These are phyloP conservation scores for Elaphomyces granulatus DNA, from an alignment of 495 filamentous ascomycete genomes.

Conservation along the genomic window DNA sequence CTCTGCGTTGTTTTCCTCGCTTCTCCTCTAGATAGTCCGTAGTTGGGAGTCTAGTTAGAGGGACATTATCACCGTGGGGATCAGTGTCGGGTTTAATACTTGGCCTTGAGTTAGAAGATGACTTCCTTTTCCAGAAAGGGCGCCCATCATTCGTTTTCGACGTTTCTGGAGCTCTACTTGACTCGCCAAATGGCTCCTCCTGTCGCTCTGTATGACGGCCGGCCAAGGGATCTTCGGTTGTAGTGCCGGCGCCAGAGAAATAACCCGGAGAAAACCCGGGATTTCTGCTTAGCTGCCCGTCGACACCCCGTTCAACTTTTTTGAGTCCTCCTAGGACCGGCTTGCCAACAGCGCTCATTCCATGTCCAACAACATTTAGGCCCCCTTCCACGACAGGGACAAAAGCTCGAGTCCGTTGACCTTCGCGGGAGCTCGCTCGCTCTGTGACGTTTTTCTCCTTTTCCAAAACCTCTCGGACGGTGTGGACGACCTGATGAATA, in stretches of 20 bases:
- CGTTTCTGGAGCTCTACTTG: not conserved
- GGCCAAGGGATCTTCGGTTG: not conserved
- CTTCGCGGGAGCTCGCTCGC: conserved; percentile 4
- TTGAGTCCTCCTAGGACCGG: conserved; percentile 37
- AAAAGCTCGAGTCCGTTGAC: conserved; percentile 6
- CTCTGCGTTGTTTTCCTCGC: conserved; percentile 12
- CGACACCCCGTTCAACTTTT: conserved; percentile 28
- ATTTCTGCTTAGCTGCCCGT: conserved; percentile 37
- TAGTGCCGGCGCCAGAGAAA: not conserved
- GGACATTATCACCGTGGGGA: conserved; percentile 18
- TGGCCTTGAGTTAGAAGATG: conserved; percentile 21
- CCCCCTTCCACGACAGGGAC: conserved; percentile 26
- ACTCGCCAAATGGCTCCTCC: not conserved
- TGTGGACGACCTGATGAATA: conserved; percentile 65
- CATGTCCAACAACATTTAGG: conserved; percentile 39
- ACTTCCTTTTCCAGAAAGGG: conserved; percentile 31
- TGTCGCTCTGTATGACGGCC: not conserved
- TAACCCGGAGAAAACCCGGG: conserved; percentile 30
- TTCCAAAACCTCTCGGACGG: conserved; percentile 49
- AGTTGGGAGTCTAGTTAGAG: conserved; percentile 22
- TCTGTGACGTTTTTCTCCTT: conserved; percentile 25
- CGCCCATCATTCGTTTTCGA: conserved; percentile 4
- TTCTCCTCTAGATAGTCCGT: not conserved
- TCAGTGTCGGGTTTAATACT: conserved; percentile 14
- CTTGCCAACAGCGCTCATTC: conserved; percentile 44